Percentiles rank a stretch among this genome's conserved stretches.
Evolutionary conservation across 2,329 filamentous ascomycete genomes (phyloP).

Genomic region (Alternaria arborescens): DNA sequence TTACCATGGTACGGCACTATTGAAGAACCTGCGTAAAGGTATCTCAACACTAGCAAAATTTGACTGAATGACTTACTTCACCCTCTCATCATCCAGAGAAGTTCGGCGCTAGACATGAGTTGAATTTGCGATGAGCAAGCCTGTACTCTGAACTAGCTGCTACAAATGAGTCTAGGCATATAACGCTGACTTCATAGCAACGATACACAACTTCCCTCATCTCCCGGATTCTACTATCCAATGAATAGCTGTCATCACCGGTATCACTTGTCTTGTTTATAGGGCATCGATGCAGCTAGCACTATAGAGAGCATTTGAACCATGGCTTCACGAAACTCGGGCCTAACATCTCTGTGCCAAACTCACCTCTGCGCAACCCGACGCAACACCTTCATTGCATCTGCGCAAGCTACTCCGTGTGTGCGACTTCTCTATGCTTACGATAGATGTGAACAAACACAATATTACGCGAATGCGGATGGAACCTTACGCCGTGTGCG

Average conservation of each 20-base stretch:
- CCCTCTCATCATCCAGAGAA: neutral
- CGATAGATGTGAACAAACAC: conserved; percentile 2
- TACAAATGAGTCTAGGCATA: neutral
- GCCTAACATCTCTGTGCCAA: neutral
- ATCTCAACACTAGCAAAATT: neutral
- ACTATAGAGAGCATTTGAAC: neutral
- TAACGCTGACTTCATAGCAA: neutral
- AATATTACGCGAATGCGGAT: conserved; percentile 7
- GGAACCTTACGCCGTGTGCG: conserved; percentile 13
- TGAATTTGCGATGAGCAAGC: neutral
- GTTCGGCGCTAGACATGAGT: neutral
- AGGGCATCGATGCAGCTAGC: neutral
- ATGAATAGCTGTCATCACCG: too few species aligned
- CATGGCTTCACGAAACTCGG: neutral
- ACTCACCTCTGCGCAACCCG: neutral
- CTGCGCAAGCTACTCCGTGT: neutral
- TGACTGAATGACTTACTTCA: neutral
- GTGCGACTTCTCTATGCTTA: neutral
- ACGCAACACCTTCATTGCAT: conserved; percentile 1
- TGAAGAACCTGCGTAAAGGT: neutral
- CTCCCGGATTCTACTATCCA: too few species aligned
- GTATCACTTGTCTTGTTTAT: neutral
- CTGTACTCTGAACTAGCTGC: neutral
- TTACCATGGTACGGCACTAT: conserved; percentile 4
- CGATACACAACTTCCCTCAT: neutral